Evolutionary conservation across 106 monocot species (phyloP), one percentile per base, ranked within the genome.

Genomic region (Platanthera zijinensis): DNA sequence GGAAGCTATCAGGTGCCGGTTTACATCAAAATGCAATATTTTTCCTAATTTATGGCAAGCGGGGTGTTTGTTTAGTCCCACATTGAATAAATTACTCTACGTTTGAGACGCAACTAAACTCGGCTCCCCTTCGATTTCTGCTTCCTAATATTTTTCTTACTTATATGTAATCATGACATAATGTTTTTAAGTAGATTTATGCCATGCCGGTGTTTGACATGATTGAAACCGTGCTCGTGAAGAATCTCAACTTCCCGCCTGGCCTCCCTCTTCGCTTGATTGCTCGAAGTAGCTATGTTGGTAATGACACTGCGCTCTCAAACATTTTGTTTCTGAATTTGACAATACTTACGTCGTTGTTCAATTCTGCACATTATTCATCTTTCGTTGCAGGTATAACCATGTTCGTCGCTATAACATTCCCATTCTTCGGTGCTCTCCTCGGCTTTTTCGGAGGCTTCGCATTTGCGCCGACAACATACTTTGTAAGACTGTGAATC

Each of bases 371-470:
- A 39, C 39, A 39, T 39, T 39, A 2, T 3, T 39, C 18, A 32
- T 47, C 49, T 28, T 48, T 39, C 0, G 18, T 45, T 77, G 77
- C 85, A 88, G 88, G 80, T 39, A 47, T 83, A 12, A 88, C 88
- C 12, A 88, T 85, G 85, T 83, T 88, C 66, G 30, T 88, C 11
- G 88, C 66, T 7, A 85, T 85, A 61, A 78, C 81, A 11, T 80
- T 88, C 75, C 88, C 88, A 10, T 88, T 88, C 85, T 88, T 88
- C 57, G 81, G 85, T 8, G 83, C 78, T 0, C 88, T 88, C 0
- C 88, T 88, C 57, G 83, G 85, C 19, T 88, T 88, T 83, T 88
- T 88, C 52, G 88, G 88, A 51, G 88, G 88, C 5, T 85, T 88
- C 39, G 88, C 85, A 21, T 88, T 88, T 56, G 85, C 88, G 21